These are phyloP conservation scores for Eucommia ulmoides DNA, from an alignment of 257 asterid genomes.

Conservation along the genomic window DNA sequence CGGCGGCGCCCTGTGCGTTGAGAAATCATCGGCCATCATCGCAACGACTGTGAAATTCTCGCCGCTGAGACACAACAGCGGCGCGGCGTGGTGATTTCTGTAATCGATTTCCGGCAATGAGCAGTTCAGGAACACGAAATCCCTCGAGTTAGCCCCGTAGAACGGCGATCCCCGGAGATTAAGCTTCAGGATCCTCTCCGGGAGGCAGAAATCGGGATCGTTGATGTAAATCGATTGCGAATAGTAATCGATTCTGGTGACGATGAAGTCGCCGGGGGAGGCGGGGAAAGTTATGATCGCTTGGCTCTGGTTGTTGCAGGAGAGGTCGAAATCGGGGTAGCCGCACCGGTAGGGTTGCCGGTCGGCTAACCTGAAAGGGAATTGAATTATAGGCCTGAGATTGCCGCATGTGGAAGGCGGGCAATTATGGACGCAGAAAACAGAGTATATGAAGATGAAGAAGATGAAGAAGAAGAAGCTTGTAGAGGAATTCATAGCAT, in stretches of 20 bases:
- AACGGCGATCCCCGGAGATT: conserved; percentile 28
- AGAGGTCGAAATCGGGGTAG: conserved; percentile 55
- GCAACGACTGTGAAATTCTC: conserved; percentile 34
- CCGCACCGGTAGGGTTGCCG: conserved; percentile 43
- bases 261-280: conserved; percentile 64
- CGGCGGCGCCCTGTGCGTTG: conserved; percentile 13
- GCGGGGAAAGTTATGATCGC: conserved; percentile 46
- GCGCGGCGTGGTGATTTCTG: conserved; percentile 8
- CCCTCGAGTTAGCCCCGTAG: conserved; percentile 13
- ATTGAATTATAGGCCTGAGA: conserved; percentile 41
- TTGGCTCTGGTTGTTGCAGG: conserved; percentile 38
- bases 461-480: conserved; percentile 8
- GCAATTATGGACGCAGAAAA: conserved; percentile 22
- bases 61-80: conserved; percentile 30
- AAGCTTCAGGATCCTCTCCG: conserved; percentile 43
- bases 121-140: conserved; percentile 43
- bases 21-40: conserved; percentile 2
- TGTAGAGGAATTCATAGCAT: neutral
- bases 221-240: conserved; percentile 31
- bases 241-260: conserved; percentile 42
- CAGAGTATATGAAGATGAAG: conserved; percentile 7
- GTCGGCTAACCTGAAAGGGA: conserved; percentile 46
- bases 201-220: conserved; percentile 54
- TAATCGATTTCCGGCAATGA: conserved; percentile 15
- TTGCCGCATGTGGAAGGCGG: conserved; percentile 31